Evolutionary conservation across 2,329 filamentous ascomycete species (phyloP).

Genomic region (Ophioceras dolichostomum): DNA sequence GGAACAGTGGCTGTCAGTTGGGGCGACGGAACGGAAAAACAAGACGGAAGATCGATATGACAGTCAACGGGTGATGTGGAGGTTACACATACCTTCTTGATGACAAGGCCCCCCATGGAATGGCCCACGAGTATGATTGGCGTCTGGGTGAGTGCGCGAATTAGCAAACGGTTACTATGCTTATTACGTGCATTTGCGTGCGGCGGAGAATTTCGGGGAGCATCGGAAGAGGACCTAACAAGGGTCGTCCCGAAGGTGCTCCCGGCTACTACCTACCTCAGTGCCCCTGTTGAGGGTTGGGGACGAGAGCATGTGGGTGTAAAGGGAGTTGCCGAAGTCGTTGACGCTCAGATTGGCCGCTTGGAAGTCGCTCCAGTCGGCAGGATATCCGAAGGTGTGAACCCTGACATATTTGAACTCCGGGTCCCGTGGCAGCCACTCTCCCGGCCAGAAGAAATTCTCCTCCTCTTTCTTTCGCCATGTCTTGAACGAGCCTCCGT

Average conservation of each 20-base stretch:
- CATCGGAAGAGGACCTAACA: no score
- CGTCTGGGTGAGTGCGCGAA: no score
- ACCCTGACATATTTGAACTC: slow-evolving; percentile 18
- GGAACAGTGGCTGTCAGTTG: no score
- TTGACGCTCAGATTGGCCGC: slow-evolving; percentile 15
- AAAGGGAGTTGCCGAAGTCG: slow-evolving; percentile 20
- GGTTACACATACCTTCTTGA: slow-evolving; percentile 22
- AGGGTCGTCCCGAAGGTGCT: no score
- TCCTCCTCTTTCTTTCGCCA: slow-evolving; percentile 18
- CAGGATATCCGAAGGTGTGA: slow-evolving; percentile 22
- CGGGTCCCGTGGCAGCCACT: slow-evolving; percentile 19
- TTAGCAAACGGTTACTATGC: no score
- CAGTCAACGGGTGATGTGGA: slow-evolving; percentile 7
- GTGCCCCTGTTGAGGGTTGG: slow-evolving; percentile 7
- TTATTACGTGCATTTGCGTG: no score
- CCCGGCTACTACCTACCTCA: no score
- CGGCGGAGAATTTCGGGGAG: no score
- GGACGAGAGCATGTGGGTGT: slow-evolving; percentile 17
- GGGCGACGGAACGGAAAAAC: no score
- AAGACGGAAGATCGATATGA: not conserved
- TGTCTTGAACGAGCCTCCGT: slow-evolving; percentile 20
- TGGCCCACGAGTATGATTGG: slow-evolving; percentile 30
- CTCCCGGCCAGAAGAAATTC: slow-evolving; percentile 21
- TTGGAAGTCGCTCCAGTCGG: slow-evolving; percentile 13
- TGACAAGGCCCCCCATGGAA: slow-evolving; percentile 30